Evolutionary conservation across 192 early-diverging fungal species (phyloP), one percentile per base, ranked within the genome.

Genomic region (Blastocladiella britannica): DNA sequence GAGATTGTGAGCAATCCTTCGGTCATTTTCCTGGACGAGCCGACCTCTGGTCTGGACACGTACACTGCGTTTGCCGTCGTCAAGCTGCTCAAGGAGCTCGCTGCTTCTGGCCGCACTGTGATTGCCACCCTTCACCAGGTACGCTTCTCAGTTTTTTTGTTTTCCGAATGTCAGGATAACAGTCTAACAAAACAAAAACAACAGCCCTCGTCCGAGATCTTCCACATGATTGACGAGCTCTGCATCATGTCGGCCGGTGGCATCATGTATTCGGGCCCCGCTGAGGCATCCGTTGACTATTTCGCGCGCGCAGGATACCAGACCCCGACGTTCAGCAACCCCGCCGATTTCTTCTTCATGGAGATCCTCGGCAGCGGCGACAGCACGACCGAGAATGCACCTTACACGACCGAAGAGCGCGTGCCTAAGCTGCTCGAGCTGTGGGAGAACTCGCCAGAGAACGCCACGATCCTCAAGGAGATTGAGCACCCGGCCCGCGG

Each of bases 1-100:
- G 83, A 87, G 59, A 69, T 81, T 47, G 69, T 87, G 51, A 80
- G 77, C 4, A 74, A 83, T 43, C 72, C 85, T 4, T 71, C 72
- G 29, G 70, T 85, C 27, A 56, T 87, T 26, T 77, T 85, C 54
- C 65, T 82, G 18, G 80, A 84, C 56, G 82, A 86, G 58, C 84
- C 84, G 15, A 84, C 84, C 1, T 82, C 81, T 12, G 82, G 81
- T 26, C 65, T 87, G 9, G 74, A 76, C 56, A 63, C 71, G 18
- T 74, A 79, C 61, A 77, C 75, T 7, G 73, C 75, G 12, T 61
- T 73, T 56, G 63, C 61, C 52, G 77, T 78, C 28, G 64, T 75
- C 28, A 59, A 63, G 12, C 62, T 72, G 26, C 68, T 80, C 8
- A 53, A 64, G 43, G 37, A 68, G 0, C 67, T 80, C 31, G 71